Base-by-base conservation (phyloP, 768 basidiomycete genomes). In the Thelephora aurantiotincta region DNA sequence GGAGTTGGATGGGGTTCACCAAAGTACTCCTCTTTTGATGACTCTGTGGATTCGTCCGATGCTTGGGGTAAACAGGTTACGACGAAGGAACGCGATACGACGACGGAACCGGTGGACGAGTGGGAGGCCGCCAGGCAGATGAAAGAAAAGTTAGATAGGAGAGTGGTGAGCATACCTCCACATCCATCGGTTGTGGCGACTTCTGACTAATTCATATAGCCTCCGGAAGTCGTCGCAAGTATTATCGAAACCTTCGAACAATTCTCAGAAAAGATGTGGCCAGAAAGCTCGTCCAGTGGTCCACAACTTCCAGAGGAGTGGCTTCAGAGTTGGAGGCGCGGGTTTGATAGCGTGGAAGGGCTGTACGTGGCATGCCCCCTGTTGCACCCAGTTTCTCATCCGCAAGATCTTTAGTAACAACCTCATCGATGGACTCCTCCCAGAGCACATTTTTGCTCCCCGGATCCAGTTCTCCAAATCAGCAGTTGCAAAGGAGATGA, bases 41-140 rank as follows among this genome's bases (percentile, higher is more conserved):
- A 4, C 22, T 22, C 38, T 18, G 38, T 18, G 16, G 38, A 18
- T 14, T 22, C 38, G 16, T 18, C 12, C 16, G 14, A 22, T 18
- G 56, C 62, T 11, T 66, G 63, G 63, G 50, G 33, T 0, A 48
- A 48, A n/a, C 36, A 38, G 14, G 20, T 48, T 9, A 46, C 38
- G 12, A 50, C 55, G 13, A 49, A 33, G 7, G 35, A 30, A 6
- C 19, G 30, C 5, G 53, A 59, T 20, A 42, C 18, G 44, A 42
- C 48, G 35, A 54, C 60, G 6, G 62, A 65, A 38, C 55, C 59
- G 5, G 58, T 64, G 5, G 80, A 86, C 56, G 80, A 81, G 60
- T 85, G 84, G 83, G 81, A 82, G 52, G 55, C 60, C 9, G 80
- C 82, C 11, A 72, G 66, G 50, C 68, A 64, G 54, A 64, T 72